Evolutionary conservation across 1,284 basidiomycete genomes (phyloP).

Genomic region (Pterula multifida): DNA sequence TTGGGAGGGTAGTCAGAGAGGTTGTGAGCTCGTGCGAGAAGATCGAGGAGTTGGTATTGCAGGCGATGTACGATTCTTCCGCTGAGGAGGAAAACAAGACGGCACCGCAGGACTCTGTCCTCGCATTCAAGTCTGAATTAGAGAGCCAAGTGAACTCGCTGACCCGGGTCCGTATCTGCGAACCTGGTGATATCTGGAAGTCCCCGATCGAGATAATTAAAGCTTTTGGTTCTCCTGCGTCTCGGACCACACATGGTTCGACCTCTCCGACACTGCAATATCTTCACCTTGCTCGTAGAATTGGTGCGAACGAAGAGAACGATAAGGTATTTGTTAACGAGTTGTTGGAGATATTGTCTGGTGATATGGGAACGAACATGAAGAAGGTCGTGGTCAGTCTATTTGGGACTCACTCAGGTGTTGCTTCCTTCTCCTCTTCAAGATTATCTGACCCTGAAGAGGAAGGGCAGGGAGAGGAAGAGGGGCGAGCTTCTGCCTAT

Average conservation of each 20-base stretch:
- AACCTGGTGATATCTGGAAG: slow-evolving; percentile 24
- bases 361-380: slow-evolving; percentile 14
- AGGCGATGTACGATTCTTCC: not conserved
- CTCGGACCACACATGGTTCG: too few species aligned
- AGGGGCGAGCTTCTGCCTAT: not conserved
- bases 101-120: slow-evolving; percentile 7
- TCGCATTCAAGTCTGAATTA: slow-evolving; percentile 4
- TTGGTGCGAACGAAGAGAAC: slow-evolving; percentile 29
- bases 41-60: not conserved
- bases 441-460: not conserved
- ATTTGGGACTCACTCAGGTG: slow-evolving; percentile 10
- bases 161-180: slow-evolving; percentile 27
- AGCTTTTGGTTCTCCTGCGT: slow-evolving; percentile 20
- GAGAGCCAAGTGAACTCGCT: slow-evolving; percentile 13
- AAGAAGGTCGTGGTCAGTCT: slow-evolving; percentile 24
- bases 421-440: not conserved
- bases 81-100: slow-evolving; percentile 15
- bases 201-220: slow-evolving; percentile 23
- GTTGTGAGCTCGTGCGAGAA: not conserved
- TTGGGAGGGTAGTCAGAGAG: not conserved
- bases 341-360: slow-evolving; percentile 17
- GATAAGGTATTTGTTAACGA: slow-evolving; percentile 26
- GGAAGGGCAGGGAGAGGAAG: not conserved
- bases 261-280: slow-evolving; percentile 19
- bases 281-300: slow-evolving; percentile 27